Evolutionary conservation across 2,329 filamentous ascomycete species (phyloP), one percentile per base, ranked within the genome.

Genomic region (Calonectria naviculata): DNA sequence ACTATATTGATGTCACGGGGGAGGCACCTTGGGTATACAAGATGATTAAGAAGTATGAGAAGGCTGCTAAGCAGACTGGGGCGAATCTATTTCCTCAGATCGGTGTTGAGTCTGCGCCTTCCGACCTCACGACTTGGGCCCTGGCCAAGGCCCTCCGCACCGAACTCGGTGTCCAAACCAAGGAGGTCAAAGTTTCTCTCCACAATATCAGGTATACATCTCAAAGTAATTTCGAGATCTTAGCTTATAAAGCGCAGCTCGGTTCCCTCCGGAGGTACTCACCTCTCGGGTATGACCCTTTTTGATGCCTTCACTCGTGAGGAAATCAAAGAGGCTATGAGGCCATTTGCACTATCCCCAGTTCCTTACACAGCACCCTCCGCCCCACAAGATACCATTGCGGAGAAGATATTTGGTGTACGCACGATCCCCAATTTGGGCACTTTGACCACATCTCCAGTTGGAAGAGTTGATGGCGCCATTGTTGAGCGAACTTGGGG

Each of bases 401-500:
- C 85, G 19, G 85, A 87, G 49, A 84, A 76, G 56, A 74, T 91
- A 41, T 86, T 89, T 12, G 90, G 90, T 6, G 80, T 89, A 19
- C 81, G 84, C 58, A 80, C 79, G 1, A 79, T 90, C 29, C 87
- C 87, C 2, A 83, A 86, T 58, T 83, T 93, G 19, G 91, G 91
- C 17, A 83, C 87, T 21, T 81, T 90, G 54, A 89, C 90, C 0
- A 88, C 88, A 0, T 91, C 87, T 13, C 46, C 89, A 1, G 84
- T 87, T 26, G 85, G 79, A 8, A 78, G 80, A 12, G 87, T 88
- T 1, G 89, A 93, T 75, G 80, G 83, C 5, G 84, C 89, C 17
- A 83, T 89, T 21, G 87, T 93, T 7, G 87, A 92, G 72, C 86
- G 91, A 49, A 88, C 88, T 10, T 93, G 91, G 91, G 91, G 91